Base-by-base conservation (phyloP, 441 rosid genomes). In the Gossypium davidsonii region DNA sequence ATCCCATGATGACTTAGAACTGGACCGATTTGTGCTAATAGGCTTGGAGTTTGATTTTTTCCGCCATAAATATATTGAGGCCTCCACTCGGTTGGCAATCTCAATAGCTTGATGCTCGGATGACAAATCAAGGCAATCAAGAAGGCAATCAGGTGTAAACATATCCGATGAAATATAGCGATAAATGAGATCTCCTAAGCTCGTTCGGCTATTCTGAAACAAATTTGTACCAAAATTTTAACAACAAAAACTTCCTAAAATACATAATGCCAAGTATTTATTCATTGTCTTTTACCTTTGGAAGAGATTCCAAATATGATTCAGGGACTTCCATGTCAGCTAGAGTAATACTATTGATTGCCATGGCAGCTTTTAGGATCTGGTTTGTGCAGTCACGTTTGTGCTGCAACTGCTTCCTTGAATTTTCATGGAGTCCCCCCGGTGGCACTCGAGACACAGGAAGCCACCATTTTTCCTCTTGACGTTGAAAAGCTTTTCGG, bases 381-480 rank as follows among this genome's bases (percentile, higher is more conserved):
- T 96, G 99, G 77, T 90, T 96, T 20, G 98, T 87, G 83, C 93
- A 87, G 79, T 96, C 99, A 3, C 98, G 90, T 77, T 78, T 93
- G 82, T 93, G 96, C 78, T 92, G 98, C 83, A 96, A 77, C 73
- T 91, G 86, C 83, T 92, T 96, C 79, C 98, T 87, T 56, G 92
- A 86, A 72, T 81, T 66, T 63, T 93, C 98, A 49, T 75, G 78
- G 59, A 96, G 96, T 59, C 99, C 98, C 70, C 88, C 86, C 1
- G 88, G 85, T 74, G 96, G 90, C 49, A 96, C 92, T 15, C 92
- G 88, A 74, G 99, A 97, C 74, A 96, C 91, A 0, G 98, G 99
- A n/a, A 96, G 88, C 98, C 99, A 96, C 99, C 99, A 96, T 79
- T 96, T 96, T 70, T 96, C 98, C 77, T 93, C 99, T 76, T 92